These are phyloP conservation scores for Dunaliella sp. DNA, from an alignment of 139 green algal species.

Conservation along the genomic window DNA sequence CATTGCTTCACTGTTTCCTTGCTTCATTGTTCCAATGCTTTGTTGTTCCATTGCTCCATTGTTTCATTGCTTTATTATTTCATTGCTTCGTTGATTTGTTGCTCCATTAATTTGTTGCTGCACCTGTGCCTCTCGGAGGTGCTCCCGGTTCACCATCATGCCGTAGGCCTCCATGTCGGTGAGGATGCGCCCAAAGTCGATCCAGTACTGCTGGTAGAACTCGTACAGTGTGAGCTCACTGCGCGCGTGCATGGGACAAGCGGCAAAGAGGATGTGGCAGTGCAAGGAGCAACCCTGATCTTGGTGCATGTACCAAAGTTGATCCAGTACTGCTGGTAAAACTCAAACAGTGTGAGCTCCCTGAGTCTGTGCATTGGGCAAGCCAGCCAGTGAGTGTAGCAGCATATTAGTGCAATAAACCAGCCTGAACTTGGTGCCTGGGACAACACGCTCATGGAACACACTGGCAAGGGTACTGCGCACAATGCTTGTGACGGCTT, in stretches of 20 bases:
- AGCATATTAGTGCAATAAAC: too few species aligned
- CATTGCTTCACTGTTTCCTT: background rate
- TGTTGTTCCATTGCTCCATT: too few species aligned
- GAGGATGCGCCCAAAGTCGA: constrained; percentile 87
- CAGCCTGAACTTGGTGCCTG: too few species aligned
- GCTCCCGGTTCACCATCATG: constrained; percentile 57
- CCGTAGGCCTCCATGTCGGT: constrained; percentile 89
- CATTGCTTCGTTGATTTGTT: too few species aligned
- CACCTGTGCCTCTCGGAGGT: constrained; percentile 35
- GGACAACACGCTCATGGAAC: too few species aligned
- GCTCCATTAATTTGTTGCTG: background rate
- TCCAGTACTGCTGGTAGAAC: constrained; percentile 56
- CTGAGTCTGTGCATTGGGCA: too few species aligned
- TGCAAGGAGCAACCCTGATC: background rate
- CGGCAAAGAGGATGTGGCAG: background rate
- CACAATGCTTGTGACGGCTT: too few species aligned
- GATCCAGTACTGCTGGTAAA: constrained; percentile 56
- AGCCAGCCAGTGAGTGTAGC: too few species aligned
- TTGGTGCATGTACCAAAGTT: constrained; percentile 71
- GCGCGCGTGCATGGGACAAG: background rate
- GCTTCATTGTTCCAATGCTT: background rate
- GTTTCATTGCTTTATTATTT: too few species aligned
- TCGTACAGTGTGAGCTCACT: constrained; percentile 7
- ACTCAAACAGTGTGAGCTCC: constrained; percentile 5
- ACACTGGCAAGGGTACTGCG: too few species aligned